A percentile compares a stretch with the other conserved stretches of the same genome.
These are phyloP conservation scores for Flaveria bidentis DNA, from an alignment of 129 eudicot species.

Conservation along the genomic window DNA sequence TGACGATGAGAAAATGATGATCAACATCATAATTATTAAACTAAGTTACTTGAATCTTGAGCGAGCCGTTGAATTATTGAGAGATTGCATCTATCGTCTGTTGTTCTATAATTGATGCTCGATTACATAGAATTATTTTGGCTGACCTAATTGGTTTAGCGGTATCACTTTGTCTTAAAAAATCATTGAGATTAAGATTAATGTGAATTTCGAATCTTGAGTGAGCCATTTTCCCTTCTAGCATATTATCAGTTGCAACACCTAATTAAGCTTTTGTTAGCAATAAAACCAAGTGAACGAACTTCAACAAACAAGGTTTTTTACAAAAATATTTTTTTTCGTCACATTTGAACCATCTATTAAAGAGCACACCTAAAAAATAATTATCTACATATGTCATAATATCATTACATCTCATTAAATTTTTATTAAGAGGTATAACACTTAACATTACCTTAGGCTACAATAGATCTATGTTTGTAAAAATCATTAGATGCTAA, in stretches of 20 bases:
- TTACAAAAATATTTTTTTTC: slow-evolving; percentile 1
- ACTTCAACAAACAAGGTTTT: not conserved
- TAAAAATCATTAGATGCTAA: no score
- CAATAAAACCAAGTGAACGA: not conserved
- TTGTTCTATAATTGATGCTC: no score
- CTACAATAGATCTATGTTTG: no score
- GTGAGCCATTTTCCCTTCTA: slow-evolving; percentile 28
- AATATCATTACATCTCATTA: not conserved
- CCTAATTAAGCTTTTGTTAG: slow-evolving; percentile 25
- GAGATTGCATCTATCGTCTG: no score
- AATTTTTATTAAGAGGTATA: not conserved
- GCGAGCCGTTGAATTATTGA: no score
- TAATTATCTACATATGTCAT: not conserved
- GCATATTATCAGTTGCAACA: slow-evolving; percentile 9
- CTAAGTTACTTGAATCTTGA: no score
- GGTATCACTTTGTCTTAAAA: no score
- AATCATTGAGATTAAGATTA: not conserved
- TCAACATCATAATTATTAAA: no score
- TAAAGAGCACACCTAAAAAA: not conserved
- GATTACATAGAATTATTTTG: no score
- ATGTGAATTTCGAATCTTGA: slow-evolving; percentile 26
- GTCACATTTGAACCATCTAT: slow-evolving; percentile 13
- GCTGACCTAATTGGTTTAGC: no score
- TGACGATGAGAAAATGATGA: no score
- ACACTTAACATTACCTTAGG: no score